phyloP scores from a whole-genome alignment of 768 basidiomycete genomes.

The Naganishia vaughanmartiniae region DNA sequence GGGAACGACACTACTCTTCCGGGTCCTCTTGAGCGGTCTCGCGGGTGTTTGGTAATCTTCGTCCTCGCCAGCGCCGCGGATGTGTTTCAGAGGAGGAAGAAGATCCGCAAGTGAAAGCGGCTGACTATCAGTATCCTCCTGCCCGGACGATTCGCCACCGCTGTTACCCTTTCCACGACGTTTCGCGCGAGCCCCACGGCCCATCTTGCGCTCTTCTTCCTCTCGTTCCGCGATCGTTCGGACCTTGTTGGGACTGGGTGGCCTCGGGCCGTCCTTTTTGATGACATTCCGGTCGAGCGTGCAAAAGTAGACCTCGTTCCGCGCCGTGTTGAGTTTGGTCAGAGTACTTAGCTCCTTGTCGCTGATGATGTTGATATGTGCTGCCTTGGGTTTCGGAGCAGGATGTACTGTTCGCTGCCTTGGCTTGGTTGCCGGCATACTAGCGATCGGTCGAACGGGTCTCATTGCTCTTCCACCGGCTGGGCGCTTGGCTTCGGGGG shows the following conservation, averaged over 20 bases:
- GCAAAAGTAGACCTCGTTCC: constrained; percentile 50
- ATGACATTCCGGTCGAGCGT: constrained; percentile 50
- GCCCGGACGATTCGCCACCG: constrained; percentile 9
- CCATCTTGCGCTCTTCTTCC: constrained; percentile 39
- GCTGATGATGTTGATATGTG: constrained; percentile 21
- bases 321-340: constrained; percentile 45
- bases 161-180: not conserved
- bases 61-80: constrained; percentile 46
- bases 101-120: constrained; percentile 8
- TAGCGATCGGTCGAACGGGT: not conserved
- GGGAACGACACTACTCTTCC: constrained; percentile 6
- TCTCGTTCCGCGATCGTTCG: constrained; percentile 43
- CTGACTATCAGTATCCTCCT: constrained; percentile 23
- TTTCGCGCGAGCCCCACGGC: constrained; percentile 28
- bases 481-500: not conserved
- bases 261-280: constrained; percentile 43
- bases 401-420: not conserved
- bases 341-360: constrained; percentile 48
- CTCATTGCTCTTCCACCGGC: not conserved
- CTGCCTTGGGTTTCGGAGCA: not conserved
- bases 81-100: constrained; percentile 28
- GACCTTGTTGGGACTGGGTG: constrained; percentile 48
- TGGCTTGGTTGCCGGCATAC: not conserved
- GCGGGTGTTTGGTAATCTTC: constrained; percentile 46
- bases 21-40: constrained; percentile 39